Base-by-base conservation (phyloP, 495 filamentous ascomycete species). In the Friedmanniomyces simplex region DNA sequence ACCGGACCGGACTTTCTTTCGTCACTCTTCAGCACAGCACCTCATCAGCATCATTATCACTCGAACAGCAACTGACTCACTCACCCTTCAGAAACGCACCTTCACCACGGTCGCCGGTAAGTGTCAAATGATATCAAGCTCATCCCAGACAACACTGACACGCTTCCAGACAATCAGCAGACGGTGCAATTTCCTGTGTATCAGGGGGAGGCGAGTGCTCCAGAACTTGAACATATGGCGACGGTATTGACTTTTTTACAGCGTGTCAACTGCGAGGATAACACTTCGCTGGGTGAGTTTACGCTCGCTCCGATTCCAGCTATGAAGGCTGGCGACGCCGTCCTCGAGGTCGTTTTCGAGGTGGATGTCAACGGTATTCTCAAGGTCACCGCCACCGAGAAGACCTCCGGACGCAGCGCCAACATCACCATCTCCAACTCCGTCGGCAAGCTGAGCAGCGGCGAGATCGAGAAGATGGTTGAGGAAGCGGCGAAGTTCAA, bases 401-500 rank as follows among this genome's bases (percentile, higher is more conserved):
- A 99, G 86, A 89, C 91, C 63, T 96, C 94, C 46, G 93, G 93
- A 64, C 89, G 94, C 67, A 91, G 81, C 68, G 93, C 93, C 73
- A 99, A 99, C 82, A 99, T 99, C 74, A 97, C 94, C 68, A 99
- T 99, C 76, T 91, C 89, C 71, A 99, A 99, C 82, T 95, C 93
- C 57, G 93, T 99, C 69, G 93, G 93, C 72, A 99, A 99, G 79
- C 87, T 99, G 53, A 95, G 89, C 45, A 86, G 86, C 54, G 75
- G 76, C 58, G 94, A 99, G 75, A 99, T 99, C 64, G 93, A 99
- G 76, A 90, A 80, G 73, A 97, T 97, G 93, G 87, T 98, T 64
- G 32, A 63, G 84, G 89, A 99, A 69, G 93, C 93, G 62, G 89
- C 90, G 75, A 96, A 96, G 75, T 99, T 97, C 85, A 99, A 99